Evolutionary conservation across 148 eudicot genomes (phyloP), one percentile per base, ranked within the genome.

Genomic region (Cornus controversa): DNA sequence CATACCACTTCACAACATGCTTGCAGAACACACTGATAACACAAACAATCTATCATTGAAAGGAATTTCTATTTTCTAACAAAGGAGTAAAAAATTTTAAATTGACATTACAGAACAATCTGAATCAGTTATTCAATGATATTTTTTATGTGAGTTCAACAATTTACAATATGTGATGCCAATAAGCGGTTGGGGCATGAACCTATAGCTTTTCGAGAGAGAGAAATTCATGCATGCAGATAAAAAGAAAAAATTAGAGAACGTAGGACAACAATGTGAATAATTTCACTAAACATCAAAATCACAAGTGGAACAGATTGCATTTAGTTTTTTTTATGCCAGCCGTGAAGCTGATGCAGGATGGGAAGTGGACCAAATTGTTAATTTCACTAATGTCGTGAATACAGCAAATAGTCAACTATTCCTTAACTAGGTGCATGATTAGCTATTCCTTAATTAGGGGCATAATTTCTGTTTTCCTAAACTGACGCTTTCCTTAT

Each of bases 1-100:
- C 67, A 75, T 40, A 73, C 66, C 54, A 67, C 57, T 57, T 36
- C 15, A 69, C 42, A 68, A 26, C 60, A 67, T 27, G 40, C 54
- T 24, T 14, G 53, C 65, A 29, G 53, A 47, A 75, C 42, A 47
- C 20, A 74, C n/a, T 50, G 40, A 7, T 16, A 22, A 42, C 27
- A 36, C 16, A 42, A 22, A 40, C 70, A 75, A 42, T 27, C 50
- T 22, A 47, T 22, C 28, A 5, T 18, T 22, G 27, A 10, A 15
- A 14, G 36, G 62, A 26, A 18, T 34, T 34, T 25, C 34, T 25
- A 4, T 16, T 47, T 42, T 42, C 57, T 42, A n/a, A 18, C 16
- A 13, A 37, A 18, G 73, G 9, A 25, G 45, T 8, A 4, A 42
- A 36, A 47, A 74, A 47, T 5, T 64, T n/a, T 40, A 40, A 9